Evolutionary conservation across 2,329 filamentous ascomycete genomes (phyloP), one percentile per base, ranked within the genome.

Genomic region (Fusarium multiceps): DNA sequence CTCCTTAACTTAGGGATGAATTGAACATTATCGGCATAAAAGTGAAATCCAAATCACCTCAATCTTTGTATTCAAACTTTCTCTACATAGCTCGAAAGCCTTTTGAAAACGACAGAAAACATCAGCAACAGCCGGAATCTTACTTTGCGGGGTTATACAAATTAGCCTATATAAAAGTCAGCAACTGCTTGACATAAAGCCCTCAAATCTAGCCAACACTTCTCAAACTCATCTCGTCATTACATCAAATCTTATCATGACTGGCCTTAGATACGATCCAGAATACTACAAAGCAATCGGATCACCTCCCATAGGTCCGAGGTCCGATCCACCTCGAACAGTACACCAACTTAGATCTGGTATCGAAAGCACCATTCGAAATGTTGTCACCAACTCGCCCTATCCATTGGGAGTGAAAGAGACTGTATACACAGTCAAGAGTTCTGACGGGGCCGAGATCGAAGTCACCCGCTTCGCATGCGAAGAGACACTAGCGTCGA

Each of bases 381-480:
- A 27, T 4, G 7, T 68, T 9, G 40, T 59, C 6, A 45, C 42
- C 7, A 42, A 18, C 6, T 59, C 48, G 4, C 53, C 59, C 4
- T 49, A 49, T 1, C 65, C 65, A 1, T n/a, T 41, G 4, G 41
- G 16, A 1, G 48, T 68, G 3, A 49, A n/a, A 14, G 59, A 68
- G 25, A 60, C 40, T 1, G 41, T 59, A 7, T 65, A 30, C 25
- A 65, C 37, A 7, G 23, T 68, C 43, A 48, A 65, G 37, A 59
- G 53, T 4, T 50, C 43, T 1, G 53, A 68, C 8, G 64, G 59
- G 2, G n/a, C 30, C 2, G 65, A 60, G 16, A 53, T 69, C 16
- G 20, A 59, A 48, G 32, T 68, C n/a, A 69, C 65, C 1, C 49
- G 53, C 14, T 68, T 68, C 16, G 45, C 48, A 16, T 59, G 48